A percentile compares a stretch with the other conserved stretches of the same genome.
phyloP scores from a whole-genome alignment of 148 eudicot genomes.

The Rhododendron molle region DNA sequence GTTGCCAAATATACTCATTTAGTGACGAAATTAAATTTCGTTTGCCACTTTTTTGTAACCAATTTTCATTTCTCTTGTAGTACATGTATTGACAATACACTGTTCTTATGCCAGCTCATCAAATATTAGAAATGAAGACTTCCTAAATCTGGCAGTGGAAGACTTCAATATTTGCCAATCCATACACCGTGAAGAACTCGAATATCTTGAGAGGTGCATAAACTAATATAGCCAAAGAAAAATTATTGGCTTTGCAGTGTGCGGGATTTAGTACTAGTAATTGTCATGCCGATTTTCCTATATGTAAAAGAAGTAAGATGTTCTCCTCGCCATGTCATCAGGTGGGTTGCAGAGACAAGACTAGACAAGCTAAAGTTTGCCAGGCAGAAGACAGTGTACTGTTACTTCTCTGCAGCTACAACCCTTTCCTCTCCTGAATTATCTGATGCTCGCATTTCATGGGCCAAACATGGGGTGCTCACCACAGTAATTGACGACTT shows the following conservation, averaged over 20 bases:
- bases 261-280: neutral
- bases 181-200: slow-evolving; percentile 53
- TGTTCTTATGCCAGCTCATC: slow-evolving; percentile 34
- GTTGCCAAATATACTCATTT: no score
- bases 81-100: neutral
- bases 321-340: slow-evolving; percentile 20
- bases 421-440: slow-evolving; percentile 63
- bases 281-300: neutral
- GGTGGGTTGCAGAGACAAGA: slow-evolving; percentile 72
- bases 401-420: slow-evolving; percentile 88
- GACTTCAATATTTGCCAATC: slow-evolving; percentile 75
- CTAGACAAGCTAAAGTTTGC: slow-evolving; percentile 78
- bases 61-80: no score
- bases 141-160: slow-evolving; percentile 55
- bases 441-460: slow-evolving; percentile 79
- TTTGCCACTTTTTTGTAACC: no score
- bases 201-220: slow-evolving; percentile 63
- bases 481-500: slow-evolving; percentile 91
- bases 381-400: slow-evolving; percentile 74
- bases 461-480: slow-evolving; percentile 87
- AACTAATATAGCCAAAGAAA: neutral
- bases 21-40: no score
- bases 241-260: neutral
- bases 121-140: slow-evolving; percentile 42
- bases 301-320: neutral